Evolutionary conservation across 805 yeast genomes (phyloP), one percentile per base, ranked within the genome.

Genomic region (Ogataea trehalophila): DNA sequence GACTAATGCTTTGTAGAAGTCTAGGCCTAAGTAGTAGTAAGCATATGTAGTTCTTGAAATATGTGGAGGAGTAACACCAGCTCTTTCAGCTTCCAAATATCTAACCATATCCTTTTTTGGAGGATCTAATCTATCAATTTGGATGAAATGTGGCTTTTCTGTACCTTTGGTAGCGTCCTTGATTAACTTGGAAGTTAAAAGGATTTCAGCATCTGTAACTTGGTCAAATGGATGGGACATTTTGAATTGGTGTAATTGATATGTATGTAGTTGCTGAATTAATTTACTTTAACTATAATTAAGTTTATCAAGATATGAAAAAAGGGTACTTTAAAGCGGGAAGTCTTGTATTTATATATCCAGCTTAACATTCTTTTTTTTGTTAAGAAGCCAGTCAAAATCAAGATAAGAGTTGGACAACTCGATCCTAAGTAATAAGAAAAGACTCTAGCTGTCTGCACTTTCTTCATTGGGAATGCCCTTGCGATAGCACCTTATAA

Each of bases 81-180:
- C 68, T 57, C 76, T 79, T 69, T 85, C 89, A 46, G 86, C 83
- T 50, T 81, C 83, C 53, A 87, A 70, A 66, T 74, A 86, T 58
- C 74, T 77, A 52, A 80, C 60, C 84, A 87, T 82, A 52, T 76
- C 81, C 56, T 76, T 70, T 75, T 87, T 87, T 51, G 95, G 91
- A 33, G 95, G 95, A 61, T 87, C 95, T 41, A 77, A 57, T 63
- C 81, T 75, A 62, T 85, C 91, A 50, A 82, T 68, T 63, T 80
- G 86, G 44, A 77, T 73, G 63, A 84, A 84, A 63, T 81, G 86
- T 45, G 83, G 79, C 54, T 72, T 69, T 42, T 74, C 78, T 16
- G 68, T 59, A 33, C 77, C 77, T 17, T 79, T 73, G 60, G 77
- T 67, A 45, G 76, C 60, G 61, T 79, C 84, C 68, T 82, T 83